Conservation (phyloP, 1,139 yeast genomes). For the Debaryomyces udenii region DNA sequence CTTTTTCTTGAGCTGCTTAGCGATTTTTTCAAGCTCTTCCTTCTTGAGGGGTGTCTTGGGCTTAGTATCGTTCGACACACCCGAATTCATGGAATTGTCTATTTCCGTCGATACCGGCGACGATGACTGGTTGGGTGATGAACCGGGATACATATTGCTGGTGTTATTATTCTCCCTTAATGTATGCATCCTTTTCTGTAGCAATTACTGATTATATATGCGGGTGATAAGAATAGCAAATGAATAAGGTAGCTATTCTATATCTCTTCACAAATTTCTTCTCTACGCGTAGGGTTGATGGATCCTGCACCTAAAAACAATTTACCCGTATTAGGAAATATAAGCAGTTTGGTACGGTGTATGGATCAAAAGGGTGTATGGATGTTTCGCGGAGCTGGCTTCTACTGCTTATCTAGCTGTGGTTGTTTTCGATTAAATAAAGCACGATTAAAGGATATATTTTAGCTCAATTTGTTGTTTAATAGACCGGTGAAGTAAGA, state of each 20-base stretch:
- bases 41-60: constrained; percentile 46
- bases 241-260: too few relatives aligned
- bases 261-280: not conserved
- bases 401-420: not conserved
- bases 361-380: not conserved
- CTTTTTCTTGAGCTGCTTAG: constrained; percentile 48
- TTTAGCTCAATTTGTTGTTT: not conserved
- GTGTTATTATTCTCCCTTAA: constrained; percentile 13
- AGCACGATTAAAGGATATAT: too few relatives aligned
- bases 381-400: not conserved
- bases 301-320: not conserved
- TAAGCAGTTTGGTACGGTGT: not conserved
- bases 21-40: constrained; percentile 51
- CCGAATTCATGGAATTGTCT: constrained; percentile 6
- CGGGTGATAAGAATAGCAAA: not conserved
- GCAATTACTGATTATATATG: not conserved
- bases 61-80: constrained; percentile 14
- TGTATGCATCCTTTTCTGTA: constrained; percentile 9
- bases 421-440: too few relatives aligned
- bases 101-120: constrained; percentile 7
- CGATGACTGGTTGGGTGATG: constrained; percentile 7
- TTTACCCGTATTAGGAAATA: constrained; percentile 12
- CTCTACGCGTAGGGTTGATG: constrained; percentile 11
- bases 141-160: constrained; percentile 5
- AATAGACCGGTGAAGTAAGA: not conserved